Conservation (phyloP, 2,329 filamentous ascomycete species). For the Diatrype stigma region DNA sequence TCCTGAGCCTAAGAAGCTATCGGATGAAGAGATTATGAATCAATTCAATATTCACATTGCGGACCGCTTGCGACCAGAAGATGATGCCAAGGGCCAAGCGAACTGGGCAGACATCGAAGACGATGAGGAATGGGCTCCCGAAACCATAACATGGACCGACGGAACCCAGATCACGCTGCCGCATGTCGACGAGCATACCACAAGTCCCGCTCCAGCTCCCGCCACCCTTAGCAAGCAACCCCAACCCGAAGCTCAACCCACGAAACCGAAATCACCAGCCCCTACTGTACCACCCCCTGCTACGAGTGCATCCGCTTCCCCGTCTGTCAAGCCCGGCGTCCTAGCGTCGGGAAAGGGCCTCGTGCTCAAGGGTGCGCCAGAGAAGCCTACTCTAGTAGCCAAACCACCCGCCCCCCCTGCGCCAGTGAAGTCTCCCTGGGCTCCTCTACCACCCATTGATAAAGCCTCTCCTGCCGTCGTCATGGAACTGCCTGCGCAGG, state of each 20-base stretch:
- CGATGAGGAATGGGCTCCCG: slow-evolving; percentile 82
- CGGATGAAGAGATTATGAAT: slow-evolving; percentile 78
- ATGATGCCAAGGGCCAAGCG: slow-evolving; percentile 68
- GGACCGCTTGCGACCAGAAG: slow-evolving; percentile 71
- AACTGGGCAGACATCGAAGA: slow-evolving; percentile 92
- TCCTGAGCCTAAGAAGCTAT: slow-evolving; percentile 75
- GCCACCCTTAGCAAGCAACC: slow-evolving; percentile 34
- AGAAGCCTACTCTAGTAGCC: slow-evolving; percentile 69
- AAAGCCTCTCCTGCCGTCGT: slow-evolving; percentile 64
- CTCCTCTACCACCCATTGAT: slow-evolving; percentile 77
- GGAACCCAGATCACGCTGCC: slow-evolving; percentile 77
- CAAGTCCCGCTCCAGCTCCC: slow-evolving; percentile 22
- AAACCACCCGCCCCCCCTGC: slow-evolving; percentile 65
- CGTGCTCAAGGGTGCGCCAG: slow-evolving; percentile 61
- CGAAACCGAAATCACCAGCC: slow-evolving; percentile 44
- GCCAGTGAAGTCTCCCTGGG: slow-evolving; percentile 89
- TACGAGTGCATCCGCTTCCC: slow-evolving; percentile 29
- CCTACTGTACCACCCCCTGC: slow-evolving; percentile 21
- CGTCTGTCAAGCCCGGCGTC: slow-evolving; percentile 40
- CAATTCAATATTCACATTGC: slow-evolving; percentile 85
- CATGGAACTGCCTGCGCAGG: slow-evolving; percentile 48
- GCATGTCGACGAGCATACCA: slow-evolving; percentile 49
- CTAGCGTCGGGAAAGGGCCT: slow-evolving; percentile 56
- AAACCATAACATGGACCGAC: slow-evolving; percentile 83
- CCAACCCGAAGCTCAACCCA: slow-evolving; percentile 22